Base-by-base conservation (phyloP, 75 land plant species). In the Larix kaempferi region DNA sequence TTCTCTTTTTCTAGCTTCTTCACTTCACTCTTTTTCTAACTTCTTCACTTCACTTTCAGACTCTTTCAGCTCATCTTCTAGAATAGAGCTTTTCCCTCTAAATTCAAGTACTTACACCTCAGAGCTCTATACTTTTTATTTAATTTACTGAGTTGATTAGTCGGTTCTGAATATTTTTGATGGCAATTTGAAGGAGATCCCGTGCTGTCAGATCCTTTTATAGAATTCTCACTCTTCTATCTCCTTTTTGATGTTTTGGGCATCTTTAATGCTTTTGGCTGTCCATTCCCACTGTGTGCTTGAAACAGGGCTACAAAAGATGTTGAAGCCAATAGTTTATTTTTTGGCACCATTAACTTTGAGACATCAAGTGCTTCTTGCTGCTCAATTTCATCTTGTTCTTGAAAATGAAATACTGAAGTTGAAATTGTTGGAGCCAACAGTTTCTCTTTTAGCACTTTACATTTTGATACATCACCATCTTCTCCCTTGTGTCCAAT, bases 1-100 rank as follows among this genome's bases (percentile, higher is more conserved):
- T 93, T 93, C 80, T 88, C 86, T 7, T 93, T 82, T 82, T 93
- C 91, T 35, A 93, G 89, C n/a, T 39, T 73, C 74, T 80, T 93
- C 4, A 87, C 79, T 33, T 93, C 86, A 29, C 81, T 87, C 86
- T 7, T 93, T 82, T 82, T 93, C 91, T 35, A 93, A 88, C n/a
- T 39, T 73, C 74, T 80, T 93, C 4, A 87, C 79, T 33, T 93
- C 86, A 29, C 81, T 87, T 64, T 93, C 95, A 26, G 76, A 79
- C 54, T 73, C 81, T 52, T 44, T 76, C 76, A 87, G 64, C 63
- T 91, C 91, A 26, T 71, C 82, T 6, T 74, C 84, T 39, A 93
- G 37, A n/a, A 49, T 67, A 73, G 71, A 82, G 79, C 89, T 88
- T 66, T 90, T 76, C 87, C 89, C 71, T 93, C 93, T 59, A 93